phyloP scores from a whole-genome alignment of 495 filamentous ascomycete species.

The Xylaria cubensis region DNA sequence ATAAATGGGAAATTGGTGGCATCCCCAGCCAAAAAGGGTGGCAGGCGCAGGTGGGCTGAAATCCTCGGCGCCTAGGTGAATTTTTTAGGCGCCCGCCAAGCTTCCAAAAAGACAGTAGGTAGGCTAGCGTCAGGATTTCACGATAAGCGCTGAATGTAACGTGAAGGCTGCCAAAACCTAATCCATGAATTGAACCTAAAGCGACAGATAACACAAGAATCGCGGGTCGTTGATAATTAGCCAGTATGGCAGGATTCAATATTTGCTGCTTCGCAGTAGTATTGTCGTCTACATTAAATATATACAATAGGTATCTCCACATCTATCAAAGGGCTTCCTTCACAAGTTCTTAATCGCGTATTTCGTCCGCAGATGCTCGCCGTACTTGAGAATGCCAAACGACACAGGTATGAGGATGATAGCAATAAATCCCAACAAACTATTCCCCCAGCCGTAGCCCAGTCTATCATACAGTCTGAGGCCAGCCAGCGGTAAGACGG shows the following conservation, averaged over 20 bases:
- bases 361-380: constrained; percentile 55
- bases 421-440: constrained; percentile 60
- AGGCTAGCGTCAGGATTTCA: too few relatives aligned
- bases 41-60: too few relatives aligned
- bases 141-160: too few relatives aligned
- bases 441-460: constrained; percentile 70
- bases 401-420: constrained; percentile 59
- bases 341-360: constrained; percentile 49
- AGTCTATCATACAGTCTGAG: constrained; percentile 58
- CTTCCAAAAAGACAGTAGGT: too few relatives aligned
- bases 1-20: too few relatives aligned
- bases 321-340: neutral
- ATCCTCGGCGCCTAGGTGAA: too few relatives aligned
- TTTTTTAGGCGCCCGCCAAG: too few relatives aligned
- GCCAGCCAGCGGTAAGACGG: constrained; percentile 64
- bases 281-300: neutral
- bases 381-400: constrained; percentile 58
- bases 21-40: too few relatives aligned
- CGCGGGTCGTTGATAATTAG: neutral
- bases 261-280: neutral
- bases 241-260: neutral
- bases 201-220: neutral
- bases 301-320: neutral
- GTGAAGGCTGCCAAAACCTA: too few relatives aligned
- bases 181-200: too few relatives aligned